Evolutionary conservation across 2,329 filamentous ascomycete genomes (phyloP).

Genomic region (Clonostachys solani): DNA sequence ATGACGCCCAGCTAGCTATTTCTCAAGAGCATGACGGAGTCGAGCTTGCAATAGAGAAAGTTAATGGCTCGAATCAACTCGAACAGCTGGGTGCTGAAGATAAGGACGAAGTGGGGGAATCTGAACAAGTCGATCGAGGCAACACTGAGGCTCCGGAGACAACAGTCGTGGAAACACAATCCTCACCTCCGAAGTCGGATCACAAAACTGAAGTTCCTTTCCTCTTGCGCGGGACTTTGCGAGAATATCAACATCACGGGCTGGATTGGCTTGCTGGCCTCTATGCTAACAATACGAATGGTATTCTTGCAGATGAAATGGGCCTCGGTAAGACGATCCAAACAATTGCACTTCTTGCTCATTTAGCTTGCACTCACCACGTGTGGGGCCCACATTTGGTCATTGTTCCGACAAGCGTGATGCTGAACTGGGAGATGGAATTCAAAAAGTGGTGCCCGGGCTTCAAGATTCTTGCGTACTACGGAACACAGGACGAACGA

Average conservation of each 20-base stretch:
- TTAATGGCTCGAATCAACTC: no score
- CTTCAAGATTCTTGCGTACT: slow-evolving; percentile 97
- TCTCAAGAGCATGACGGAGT: no score
- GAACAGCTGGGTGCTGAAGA: no score
- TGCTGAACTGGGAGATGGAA: slow-evolving; percentile 99
- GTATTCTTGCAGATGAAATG: slow-evolving; percentile 97
- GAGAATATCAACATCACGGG: slow-evolving; percentile 96
- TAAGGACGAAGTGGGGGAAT: background rate
- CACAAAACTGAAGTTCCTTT: slow-evolving; percentile 73
- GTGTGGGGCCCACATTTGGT: slow-evolving; percentile 96
- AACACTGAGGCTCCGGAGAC: background rate
- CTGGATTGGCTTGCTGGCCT: slow-evolving; percentile 94
- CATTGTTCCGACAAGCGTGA: slow-evolving; percentile 95
- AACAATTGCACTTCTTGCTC: slow-evolving; percentile 89
- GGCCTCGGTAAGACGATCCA: slow-evolving; percentile 97
- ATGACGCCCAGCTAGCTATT: no score
- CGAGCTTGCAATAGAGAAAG: no score
- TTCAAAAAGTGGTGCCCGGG: slow-evolving; percentile 99
- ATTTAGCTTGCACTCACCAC: slow-evolving; percentile 83
- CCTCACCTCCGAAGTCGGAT: slow-evolving; percentile 3
- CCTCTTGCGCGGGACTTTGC: slow-evolving; percentile 79
- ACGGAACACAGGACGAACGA: slow-evolving; percentile 88
- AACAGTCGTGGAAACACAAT: background rate
- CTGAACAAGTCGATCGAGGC: background rate
- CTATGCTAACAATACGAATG: slow-evolving; percentile 89